Conservation (phyloP, 2,329 filamentous ascomycete species). For the Phyllosticta citriasiana region DNA sequence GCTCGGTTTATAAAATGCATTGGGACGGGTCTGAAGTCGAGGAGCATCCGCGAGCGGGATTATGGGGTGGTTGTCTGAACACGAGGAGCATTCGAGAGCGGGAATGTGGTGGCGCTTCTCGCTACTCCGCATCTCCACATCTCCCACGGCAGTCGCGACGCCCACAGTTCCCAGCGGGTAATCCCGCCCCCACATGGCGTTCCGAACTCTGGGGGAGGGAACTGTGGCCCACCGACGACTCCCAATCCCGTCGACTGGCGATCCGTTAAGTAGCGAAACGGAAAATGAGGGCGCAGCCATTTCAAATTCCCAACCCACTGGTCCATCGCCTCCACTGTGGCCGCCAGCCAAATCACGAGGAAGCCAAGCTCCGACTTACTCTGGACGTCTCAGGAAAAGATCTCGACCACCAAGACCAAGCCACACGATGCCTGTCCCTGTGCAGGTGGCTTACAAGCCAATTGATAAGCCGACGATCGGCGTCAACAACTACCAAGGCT, state of each 20-base stretch:
- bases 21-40: not conserved
- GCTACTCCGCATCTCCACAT: not conserved
- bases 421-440: slow-evolving; percentile 21
- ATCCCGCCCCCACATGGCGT: not conserved
- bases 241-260: not conserved
- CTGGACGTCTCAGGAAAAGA: not conserved
- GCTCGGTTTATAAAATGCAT: not conserved
- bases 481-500: slow-evolving; percentile 33
- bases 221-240: not conserved
- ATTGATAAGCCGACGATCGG: slow-evolving; percentile 28
- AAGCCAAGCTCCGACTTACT: not conserved
- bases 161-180: not conserved
- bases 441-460: slow-evolving; percentile 21
- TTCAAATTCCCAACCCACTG: not conserved
- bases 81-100: not conserved
- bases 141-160: not conserved
- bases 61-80: not conserved
- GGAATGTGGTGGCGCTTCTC: not conserved
- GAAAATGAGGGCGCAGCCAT: not conserved
- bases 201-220: not conserved
- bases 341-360: not conserved
- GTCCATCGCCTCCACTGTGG: not conserved
- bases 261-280: not conserved
- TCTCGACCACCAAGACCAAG: not conserved
- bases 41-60: not conserved